A percentile compares a stretch with the other conserved stretches of the same genome.
These are phyloP conservation scores for Gastrolobium villosum DNA, from an alignment of 306 rosid genomes.

Conservation along the genomic window DNA sequence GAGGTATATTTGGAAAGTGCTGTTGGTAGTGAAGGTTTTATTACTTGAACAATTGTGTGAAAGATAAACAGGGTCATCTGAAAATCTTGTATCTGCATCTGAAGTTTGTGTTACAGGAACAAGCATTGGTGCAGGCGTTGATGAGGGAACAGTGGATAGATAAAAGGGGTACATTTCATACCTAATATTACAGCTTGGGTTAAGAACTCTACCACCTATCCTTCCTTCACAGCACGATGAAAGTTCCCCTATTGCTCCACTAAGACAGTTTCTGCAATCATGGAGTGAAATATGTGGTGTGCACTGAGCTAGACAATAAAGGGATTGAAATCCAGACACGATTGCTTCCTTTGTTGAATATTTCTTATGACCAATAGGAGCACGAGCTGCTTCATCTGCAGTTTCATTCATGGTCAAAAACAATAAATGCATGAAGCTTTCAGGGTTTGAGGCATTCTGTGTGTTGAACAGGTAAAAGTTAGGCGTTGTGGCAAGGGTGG, in stretches of 20 bases:
- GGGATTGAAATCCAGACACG: background rate
- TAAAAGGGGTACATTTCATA: background rate
- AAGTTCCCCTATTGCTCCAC: background rate
- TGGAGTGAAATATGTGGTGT: background rate
- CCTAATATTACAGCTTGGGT: constrained; percentile 3
- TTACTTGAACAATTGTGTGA: constrained; percentile 17
- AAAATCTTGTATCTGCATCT: background rate
- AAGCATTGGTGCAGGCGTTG: background rate
- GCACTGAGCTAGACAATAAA: constrained; percentile 1
- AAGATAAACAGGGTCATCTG: constrained; percentile 4
- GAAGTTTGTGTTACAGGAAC: constrained; percentile 24
- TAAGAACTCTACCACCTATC: background rate
- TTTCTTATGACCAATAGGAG: background rate
- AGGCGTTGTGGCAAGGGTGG: background rate
- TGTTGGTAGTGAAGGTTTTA: background rate
- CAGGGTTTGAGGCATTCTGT: background rate
- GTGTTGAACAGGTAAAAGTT: background rate
- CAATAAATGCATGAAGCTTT: background rate
- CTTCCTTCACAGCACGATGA: background rate
- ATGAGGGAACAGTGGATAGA: background rate
- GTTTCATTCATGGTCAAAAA: too few relatives aligned
- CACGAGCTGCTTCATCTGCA: background rate
- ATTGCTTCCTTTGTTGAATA: background rate
- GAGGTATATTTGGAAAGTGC: background rate
- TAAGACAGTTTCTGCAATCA: background rate